Evolutionary conservation across 768 basidiomycete genomes (phyloP).

Genomic region (Megacollybia marginata): DNA sequence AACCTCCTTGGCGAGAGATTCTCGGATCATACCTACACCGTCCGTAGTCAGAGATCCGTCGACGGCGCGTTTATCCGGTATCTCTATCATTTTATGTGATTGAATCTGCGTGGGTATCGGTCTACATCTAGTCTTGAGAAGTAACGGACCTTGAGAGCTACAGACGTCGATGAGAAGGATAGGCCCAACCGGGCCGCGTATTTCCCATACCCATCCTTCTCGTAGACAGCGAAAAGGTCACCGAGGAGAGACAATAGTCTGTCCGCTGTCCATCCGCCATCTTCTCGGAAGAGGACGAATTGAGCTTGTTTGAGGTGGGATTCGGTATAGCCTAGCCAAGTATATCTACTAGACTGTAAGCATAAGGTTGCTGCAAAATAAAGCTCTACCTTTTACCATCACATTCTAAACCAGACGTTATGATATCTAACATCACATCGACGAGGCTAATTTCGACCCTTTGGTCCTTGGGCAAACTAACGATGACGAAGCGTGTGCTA

Average conservation of each 20-base stretch:
- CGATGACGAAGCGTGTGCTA: too few species aligned
- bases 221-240: slow-evolving; percentile 10
- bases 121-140: background rate
- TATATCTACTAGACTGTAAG: slow-evolving; percentile 6
- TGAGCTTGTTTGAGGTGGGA: slow-evolving; percentile 9
- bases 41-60: slow-evolving; percentile 15
- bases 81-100: slow-evolving; percentile 1
- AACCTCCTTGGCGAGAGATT: slow-evolving; percentile 9
- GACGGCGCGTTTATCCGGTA: slow-evolving; percentile 9
- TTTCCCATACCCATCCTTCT: slow-evolving; percentile 13
- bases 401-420: too few species aligned
- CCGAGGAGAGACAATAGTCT: slow-evolving; percentile 11
- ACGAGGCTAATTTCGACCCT: too few species aligned
- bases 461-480: too few species aligned
- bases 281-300: slow-evolving; percentile 13
- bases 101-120: slow-evolving; percentile 4
- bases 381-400: too few species aligned
- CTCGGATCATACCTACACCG: slow-evolving; percentile 16
- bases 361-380: too few species aligned
- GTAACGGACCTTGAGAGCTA: slow-evolving; percentile 6
- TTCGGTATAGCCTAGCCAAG: slow-evolving; percentile 13
- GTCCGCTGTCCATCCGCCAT: slow-evolving; percentile 5
- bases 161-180: slow-evolving; percentile 15
- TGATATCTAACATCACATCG: too few species aligned
- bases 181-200: slow-evolving; percentile 17